A percentile compares a stretch with the other conserved stretches of the same genome.
Evolutionary conservation across 2,329 filamentous ascomycete genomes (phyloP).

Genomic region (Penicillium sp.): DNA sequence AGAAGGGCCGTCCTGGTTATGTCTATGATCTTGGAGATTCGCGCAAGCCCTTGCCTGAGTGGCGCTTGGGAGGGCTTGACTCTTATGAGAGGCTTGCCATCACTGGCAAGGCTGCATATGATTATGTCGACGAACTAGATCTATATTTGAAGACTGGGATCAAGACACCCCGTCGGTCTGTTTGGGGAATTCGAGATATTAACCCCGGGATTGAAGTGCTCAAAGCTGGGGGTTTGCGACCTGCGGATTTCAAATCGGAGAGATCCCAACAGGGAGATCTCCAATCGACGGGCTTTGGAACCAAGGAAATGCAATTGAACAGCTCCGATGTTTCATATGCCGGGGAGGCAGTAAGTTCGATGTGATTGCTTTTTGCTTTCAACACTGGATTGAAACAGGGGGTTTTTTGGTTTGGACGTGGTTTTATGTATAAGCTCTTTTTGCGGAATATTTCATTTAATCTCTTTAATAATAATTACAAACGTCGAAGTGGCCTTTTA

Average conservation of each 20-base stretch:
- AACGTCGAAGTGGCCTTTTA: background rate
- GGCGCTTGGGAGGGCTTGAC: slow-evolving; percentile 17
- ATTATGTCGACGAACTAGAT: slow-evolving; percentile 17
- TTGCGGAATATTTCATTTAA: background rate
- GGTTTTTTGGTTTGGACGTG: background rate
- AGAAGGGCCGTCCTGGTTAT: slow-evolving; percentile 7
- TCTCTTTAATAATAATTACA: background rate
- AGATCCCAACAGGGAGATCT: background rate
- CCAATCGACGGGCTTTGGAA: background rate
- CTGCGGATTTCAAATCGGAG: background rate
- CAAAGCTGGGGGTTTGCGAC: background rate
- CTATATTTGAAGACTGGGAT: slow-evolving; percentile 5
- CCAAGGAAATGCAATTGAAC: background rate
- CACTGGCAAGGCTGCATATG: slow-evolving; percentile 10
- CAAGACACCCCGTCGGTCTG: background rate
- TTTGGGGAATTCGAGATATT: background rate
- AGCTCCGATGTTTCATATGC: background rate
- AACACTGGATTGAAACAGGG: too few relatives aligned
- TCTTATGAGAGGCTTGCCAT: slow-evolving; percentile 21
- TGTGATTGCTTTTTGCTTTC: background rate
- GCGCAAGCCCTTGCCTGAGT: slow-evolving; percentile 14
- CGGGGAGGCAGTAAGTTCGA: background rate
- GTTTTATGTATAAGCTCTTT: background rate
- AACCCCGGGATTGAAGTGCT: background rate
- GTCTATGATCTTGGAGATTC: slow-evolving; percentile 12